Evolutionary conservation across 2,329 filamentous ascomycete genomes (phyloP), one percentile per base, ranked within the genome.

Genomic region (Sclerotinia subarctica): DNA sequence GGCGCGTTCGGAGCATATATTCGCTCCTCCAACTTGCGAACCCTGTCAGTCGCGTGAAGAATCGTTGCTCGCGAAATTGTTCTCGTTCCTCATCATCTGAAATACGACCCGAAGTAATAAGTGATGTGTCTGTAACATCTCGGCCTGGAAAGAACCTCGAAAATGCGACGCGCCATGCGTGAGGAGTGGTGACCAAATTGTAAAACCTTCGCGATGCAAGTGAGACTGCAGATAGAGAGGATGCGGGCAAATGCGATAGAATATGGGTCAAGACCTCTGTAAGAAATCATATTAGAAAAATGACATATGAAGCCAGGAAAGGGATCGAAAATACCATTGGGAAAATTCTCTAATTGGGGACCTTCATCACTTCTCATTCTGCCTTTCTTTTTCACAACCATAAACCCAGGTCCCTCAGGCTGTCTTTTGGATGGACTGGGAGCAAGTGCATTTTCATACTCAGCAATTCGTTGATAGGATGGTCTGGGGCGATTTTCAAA

Each of bases 11-110:
- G 68, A 97, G 81, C 59, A 98, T 90, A 76, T 98, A 99, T 78
- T 99, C 95, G 79, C 92, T 97, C 73, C 94, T 87, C 94, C 95
- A 98, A 11, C 94, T 95, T n/a, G 93, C 91, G 70, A 94, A 81
- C 4, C 88, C 84, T 13, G 92, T 96, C 66, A 99, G 84, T 54
- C 94, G 88, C 21, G 91, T 87, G 76, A 98, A 99, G 72, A 88
- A 86, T 56, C 93, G 90, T 73, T 87, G 86, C 76, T 95, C 91
- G 38, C 87, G 86, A 56, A 93, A 81, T 66, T 78, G 78, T 74
- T 87, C 88, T 66, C 80, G 78, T 57, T 79, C 78, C 47, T 86
- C 80, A 29, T 83, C 81, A 70, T 70, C 78, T 74, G 69, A 79
- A 47, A 77, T 78, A 46, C 24, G 32, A 52, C 26, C 46, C 32